Percentiles rank a stretch among this genome's conserved stretches.
phyloP scores from a whole-genome alignment of 805 yeast species.

The Hanseniaspora valbyensis region DNA sequence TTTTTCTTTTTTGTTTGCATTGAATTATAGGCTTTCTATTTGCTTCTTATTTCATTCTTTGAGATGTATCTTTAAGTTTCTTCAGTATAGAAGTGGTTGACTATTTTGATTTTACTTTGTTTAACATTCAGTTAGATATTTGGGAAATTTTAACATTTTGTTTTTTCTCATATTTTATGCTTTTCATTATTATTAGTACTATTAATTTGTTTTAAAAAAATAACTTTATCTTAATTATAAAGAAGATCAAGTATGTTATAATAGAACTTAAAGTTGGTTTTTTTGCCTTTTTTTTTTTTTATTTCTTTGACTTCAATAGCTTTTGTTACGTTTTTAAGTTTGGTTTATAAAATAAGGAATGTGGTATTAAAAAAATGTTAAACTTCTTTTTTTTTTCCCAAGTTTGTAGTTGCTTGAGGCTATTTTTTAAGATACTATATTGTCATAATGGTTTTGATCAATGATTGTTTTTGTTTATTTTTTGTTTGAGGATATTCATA shows the following conservation, averaged over 20 bases:
- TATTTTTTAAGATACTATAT: background rate
- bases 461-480: background rate
- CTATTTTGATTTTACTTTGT: background rate
- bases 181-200: background rate
- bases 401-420: slow-evolving; percentile 2
- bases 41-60: background rate
- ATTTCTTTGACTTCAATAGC: background rate
- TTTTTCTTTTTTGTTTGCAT: background rate
- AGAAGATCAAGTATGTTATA: background rate
- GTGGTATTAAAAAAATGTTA: background rate
- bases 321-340: no score
- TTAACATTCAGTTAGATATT: no score
- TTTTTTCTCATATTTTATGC: background rate
- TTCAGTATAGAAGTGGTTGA: background rate
- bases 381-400: background rate
- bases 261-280: background rate
- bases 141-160: no score
- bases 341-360: no score
- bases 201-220: no score
- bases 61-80: background rate
- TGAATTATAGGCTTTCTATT: background rate
- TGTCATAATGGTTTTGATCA: background rate
- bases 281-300: no score
- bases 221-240: background rate
- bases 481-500: background rate